These are phyloP conservation scores for Castanospermum australe DNA, from an alignment of 306 rosid species.

Conservation along the genomic window DNA sequence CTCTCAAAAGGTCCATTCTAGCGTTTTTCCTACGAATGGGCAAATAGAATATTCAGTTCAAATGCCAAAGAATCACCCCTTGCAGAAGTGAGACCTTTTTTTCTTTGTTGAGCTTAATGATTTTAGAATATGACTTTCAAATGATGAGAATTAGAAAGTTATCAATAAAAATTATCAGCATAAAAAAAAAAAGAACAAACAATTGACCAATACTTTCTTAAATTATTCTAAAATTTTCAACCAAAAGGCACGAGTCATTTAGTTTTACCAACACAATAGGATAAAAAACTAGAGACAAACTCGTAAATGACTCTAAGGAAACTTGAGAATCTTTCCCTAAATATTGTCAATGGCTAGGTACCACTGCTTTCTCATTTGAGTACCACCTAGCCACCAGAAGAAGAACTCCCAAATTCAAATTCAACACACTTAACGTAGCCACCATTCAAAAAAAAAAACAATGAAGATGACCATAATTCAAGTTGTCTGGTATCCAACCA, in stretches of 20 bases:
- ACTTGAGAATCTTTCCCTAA: neutral
- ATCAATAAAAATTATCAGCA: neutral
- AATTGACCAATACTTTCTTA: neutral
- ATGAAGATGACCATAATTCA: constrained; percentile 62
- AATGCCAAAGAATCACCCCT: too few species aligned
- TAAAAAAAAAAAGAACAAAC: neutral
- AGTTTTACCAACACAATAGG: neutral
- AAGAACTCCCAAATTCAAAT: constrained; percentile 51
- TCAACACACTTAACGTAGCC: constrained; percentile 46
- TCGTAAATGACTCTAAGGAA: too few species aligned
- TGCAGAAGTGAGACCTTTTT: too few species aligned
- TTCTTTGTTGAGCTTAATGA: too few species aligned
- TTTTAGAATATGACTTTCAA: too few species aligned
- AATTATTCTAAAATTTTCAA: neutral
- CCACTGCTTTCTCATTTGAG: constrained; percentile 40
- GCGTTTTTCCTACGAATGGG: too few species aligned
- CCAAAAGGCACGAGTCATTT: neutral
- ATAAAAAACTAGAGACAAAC: too few species aligned
- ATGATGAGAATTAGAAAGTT: too few species aligned
- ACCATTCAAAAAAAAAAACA: constrained; percentile 52
- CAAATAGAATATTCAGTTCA: too few species aligned
- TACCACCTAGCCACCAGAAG: constrained; percentile 44
- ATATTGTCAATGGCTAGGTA: neutral
- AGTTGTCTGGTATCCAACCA: constrained; percentile 63
- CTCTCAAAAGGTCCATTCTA: too few species aligned